Conservation (phyloP, 192 early-diverging fungal genomes). For the Rhizoclosmatium sp. region DNA sequence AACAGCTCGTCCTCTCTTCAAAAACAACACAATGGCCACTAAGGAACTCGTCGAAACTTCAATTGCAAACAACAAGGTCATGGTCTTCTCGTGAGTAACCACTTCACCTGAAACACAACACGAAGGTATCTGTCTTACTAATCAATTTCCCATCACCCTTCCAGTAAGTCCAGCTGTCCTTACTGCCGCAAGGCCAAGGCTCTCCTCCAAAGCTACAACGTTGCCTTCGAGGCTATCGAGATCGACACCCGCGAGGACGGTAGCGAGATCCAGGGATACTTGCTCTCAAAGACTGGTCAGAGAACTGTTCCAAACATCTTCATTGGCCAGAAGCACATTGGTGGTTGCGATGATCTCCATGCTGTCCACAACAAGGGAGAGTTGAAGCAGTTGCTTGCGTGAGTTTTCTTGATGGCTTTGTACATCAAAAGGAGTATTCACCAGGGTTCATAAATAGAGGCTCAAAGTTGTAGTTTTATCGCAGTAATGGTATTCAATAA, state of each 20-base stretch:
- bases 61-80: constrained; percentile 62
- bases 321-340: constrained; percentile 46
- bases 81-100: background rate
- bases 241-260: constrained; percentile 52
- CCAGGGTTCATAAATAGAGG: too few relatives aligned
- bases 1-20: too few relatives aligned
- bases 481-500: too few relatives aligned
- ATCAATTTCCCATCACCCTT: constrained; percentile 62
- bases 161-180: constrained; percentile 57
- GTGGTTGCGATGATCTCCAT: constrained; percentile 53
- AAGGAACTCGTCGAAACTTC: constrained; percentile 50
- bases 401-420: background rate
- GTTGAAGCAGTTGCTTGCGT: constrained; percentile 38
- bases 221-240: constrained; percentile 40
- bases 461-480: too few relatives aligned
- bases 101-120: too few relatives aligned
- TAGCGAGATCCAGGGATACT: constrained; percentile 55
- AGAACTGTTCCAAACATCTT: constrained; percentile 62
- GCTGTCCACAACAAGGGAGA: constrained; percentile 39
- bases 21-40: constrained; percentile 39
- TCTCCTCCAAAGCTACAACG: constrained; percentile 48
- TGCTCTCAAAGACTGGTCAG: constrained; percentile 53
- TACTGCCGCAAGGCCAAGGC: constrained; percentile 62
- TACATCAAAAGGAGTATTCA: too few relatives aligned
- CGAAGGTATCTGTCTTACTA: too few relatives aligned